Percentiles rank a stretch among this genome's conserved stretches.
Evolutionary conservation across 108 stramenopile genomes (phyloP).

Genomic region (Cyclotella baltica): DNA sequence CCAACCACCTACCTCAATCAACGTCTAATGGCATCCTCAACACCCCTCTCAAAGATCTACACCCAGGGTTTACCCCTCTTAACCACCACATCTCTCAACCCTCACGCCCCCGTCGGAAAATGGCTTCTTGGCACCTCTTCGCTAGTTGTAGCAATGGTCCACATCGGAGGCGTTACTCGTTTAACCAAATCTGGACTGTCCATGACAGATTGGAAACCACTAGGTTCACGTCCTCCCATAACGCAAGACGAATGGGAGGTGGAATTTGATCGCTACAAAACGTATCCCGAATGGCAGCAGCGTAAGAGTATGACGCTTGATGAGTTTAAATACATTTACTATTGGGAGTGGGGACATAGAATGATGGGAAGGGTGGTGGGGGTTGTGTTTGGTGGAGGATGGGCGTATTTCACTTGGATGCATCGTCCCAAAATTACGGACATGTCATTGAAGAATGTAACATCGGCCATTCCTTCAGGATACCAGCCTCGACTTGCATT

Average conservation of each 20-base stretch:
- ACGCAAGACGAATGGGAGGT: constrained; percentile 88
- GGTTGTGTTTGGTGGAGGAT: constrained; percentile 85
- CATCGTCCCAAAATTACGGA: constrained; percentile 30
- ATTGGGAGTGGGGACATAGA: constrained; percentile 98
- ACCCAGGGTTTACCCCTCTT: constrained; percentile 70
- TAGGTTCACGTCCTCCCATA: constrained; percentile 87
- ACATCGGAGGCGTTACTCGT: constrained; percentile 97
- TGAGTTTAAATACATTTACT: constrained; percentile 99
- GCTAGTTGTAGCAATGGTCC: constrained; percentile 96
- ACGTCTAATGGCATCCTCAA: constrained; percentile 15
- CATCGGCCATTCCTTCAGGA: constrained; percentile 79
- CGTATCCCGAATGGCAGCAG: constrained; percentile 96
- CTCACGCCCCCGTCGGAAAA: constrained; percentile 84
- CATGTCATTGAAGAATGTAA: constrained; percentile 9
- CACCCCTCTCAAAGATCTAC: constrained; percentile 32
- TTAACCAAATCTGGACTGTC: constrained; percentile 95
- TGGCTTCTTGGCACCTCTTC: constrained; percentile 93
- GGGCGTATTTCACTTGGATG: constrained; percentile 89
- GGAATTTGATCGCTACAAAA: constrained; percentile 97
- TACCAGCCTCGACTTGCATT: constrained; percentile 85
- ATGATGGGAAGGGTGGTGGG: constrained; percentile 97
- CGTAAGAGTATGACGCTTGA: constrained; percentile 95
- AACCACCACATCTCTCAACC: constrained; percentile 60
- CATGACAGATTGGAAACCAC: constrained; percentile 98
- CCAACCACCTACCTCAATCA: too few species aligned